phyloP scores from a whole-genome alignment of 2,329 filamentous ascomycete species.

The Cladosporium sp. region DNA sequence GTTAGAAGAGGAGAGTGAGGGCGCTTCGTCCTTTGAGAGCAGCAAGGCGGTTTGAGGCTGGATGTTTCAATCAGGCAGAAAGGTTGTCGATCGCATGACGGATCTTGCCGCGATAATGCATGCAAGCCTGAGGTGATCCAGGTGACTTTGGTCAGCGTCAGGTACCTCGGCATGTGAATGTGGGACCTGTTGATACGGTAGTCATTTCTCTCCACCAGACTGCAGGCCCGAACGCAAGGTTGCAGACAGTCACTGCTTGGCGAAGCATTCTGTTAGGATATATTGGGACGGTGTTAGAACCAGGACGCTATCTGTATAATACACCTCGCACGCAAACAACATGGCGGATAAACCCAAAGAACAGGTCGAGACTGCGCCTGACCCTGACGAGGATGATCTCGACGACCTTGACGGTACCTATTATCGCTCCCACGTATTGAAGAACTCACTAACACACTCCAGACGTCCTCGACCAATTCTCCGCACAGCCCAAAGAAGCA shows the following conservation, averaged over 20 bases:
- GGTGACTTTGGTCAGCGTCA: neutral
- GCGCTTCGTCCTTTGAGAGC: neutral
- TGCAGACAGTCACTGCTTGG: too few species aligned
- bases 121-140: neutral
- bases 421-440: neutral
- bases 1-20: constrained; percentile 1
- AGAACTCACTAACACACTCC: constrained; percentile 10
- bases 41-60: constrained; percentile 4
- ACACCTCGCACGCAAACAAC: neutral
- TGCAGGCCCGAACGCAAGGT: too few species aligned
- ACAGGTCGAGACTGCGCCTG: constrained; percentile 47
- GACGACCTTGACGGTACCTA: constrained; percentile 80
- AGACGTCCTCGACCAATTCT: constrained; percentile 95
- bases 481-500: constrained; percentile 21
- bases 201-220: too few species aligned
- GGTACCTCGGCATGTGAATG: constrained; percentile 11
- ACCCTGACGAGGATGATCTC: constrained; percentile 87
- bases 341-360: constrained; percentile 22
- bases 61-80: neutral
- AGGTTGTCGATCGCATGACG: neutral
- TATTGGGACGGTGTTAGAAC: too few species aligned
- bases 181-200: constrained; percentile 1
- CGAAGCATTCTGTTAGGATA: too few species aligned
- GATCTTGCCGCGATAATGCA: constrained; percentile 7
- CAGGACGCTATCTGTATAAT: too few species aligned